Evolutionary conservation across 2,329 filamentous ascomycete species (phyloP).

Genomic region (Dothidotthia symphoricarpi): DNA sequence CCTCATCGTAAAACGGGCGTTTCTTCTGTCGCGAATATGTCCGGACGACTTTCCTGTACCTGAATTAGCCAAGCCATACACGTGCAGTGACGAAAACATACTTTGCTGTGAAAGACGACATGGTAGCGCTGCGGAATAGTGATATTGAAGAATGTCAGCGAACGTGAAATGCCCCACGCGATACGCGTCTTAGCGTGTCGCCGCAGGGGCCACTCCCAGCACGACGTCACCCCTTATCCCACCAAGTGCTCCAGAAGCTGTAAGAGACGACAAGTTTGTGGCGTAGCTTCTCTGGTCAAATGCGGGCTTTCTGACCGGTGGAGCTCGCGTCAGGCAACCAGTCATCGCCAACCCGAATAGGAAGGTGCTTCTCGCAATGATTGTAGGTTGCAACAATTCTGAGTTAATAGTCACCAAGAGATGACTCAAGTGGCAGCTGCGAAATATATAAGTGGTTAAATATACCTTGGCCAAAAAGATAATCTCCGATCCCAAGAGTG

Average conservation of each 20-base stretch:
- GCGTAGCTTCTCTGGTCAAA: neutral
- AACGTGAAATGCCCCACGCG: conserved; percentile 12
- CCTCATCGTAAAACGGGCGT: conserved; percentile 28
- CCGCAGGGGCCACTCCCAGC: conserved; percentile 11
- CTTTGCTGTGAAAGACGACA: conserved; percentile 27
- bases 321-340: conserved; percentile 2
- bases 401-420: too few species aligned
- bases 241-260: neutral
- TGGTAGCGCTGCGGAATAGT: conserved; percentile 11
- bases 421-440: too few species aligned
- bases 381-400: too few species aligned
- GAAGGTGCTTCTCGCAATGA: conserved; percentile 7
- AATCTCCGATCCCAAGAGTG: neutral
- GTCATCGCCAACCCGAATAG: conserved; percentile 2
- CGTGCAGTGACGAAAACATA: conserved; percentile 9
- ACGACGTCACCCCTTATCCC: conserved; percentile 11
- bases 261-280: neutral
- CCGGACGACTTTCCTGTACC: conserved; percentile 27
- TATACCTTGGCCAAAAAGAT: neutral
- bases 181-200: conserved; percentile 28
- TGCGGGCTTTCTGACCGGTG: too few species aligned
- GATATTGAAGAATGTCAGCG: conserved; percentile 6
- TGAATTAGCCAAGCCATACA: conserved; percentile 14
- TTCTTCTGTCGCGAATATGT: conserved; percentile 41
- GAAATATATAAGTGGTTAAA: neutral